Conservation (phyloP, 768 basidiomycete species). For the Omphalotus guepiniiformis region DNA sequence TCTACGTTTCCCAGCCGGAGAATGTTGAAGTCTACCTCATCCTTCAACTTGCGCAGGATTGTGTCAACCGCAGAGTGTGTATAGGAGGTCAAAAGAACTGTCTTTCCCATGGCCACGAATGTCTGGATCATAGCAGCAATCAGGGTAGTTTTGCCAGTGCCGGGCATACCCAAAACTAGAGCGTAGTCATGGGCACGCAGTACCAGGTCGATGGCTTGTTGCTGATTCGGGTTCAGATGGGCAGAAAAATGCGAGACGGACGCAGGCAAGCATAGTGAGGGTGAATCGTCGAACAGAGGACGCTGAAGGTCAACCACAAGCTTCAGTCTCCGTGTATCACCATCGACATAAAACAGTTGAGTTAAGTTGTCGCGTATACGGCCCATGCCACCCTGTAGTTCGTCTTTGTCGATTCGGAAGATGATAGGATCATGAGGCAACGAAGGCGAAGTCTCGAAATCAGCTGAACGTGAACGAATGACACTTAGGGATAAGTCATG, state of each 20-base stretch:
- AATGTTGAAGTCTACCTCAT: slow-evolving; percentile 64
- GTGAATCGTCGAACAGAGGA: slow-evolving; percentile 53
- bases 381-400: slow-evolving; percentile 81
- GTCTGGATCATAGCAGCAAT: slow-evolving; percentile 83
- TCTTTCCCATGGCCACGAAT: slow-evolving; percentile 79
- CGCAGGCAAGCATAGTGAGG: slow-evolving; percentile 15
- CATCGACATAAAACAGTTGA: slow-evolving; percentile 77
- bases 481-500: slow-evolving; percentile 57
- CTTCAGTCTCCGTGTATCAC: slow-evolving; percentile 60
- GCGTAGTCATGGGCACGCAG: slow-evolving; percentile 85
- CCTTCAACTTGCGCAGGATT: slow-evolving; percentile 80
- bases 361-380: slow-evolving; percentile 89
- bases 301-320: slow-evolving; percentile 78
- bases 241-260: slow-evolving; percentile 26
- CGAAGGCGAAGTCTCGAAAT: slow-evolving; percentile 7
- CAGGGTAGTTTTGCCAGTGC: slow-evolving; percentile 96
- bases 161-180: slow-evolving; percentile 94
- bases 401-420: slow-evolving; percentile 95
- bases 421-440: slow-evolving; percentile 23
- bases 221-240: slow-evolving; percentile 70
- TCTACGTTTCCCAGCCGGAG: slow-evolving; percentile 87
- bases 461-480: slow-evolving; percentile 38
- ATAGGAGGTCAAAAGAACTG: slow-evolving; percentile 84
- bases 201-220: slow-evolving; percentile 65
- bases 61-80: slow-evolving; percentile 99